Evolutionary conservation across 257 asterid genomes (phyloP).

Genomic region (Gardenia jasminoides): DNA sequence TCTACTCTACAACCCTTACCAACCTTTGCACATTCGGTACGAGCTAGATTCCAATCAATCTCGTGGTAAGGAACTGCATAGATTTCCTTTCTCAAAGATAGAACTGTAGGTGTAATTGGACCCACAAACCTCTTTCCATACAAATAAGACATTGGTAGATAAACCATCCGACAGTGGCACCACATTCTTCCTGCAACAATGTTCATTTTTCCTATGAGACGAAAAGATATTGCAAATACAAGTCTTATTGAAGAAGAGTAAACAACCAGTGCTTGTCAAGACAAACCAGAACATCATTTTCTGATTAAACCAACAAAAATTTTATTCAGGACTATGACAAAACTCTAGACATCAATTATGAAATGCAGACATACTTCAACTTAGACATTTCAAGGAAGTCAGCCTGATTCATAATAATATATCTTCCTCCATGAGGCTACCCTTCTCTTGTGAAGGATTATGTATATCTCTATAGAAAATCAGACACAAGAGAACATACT

Average conservation of each 20-base stretch:
- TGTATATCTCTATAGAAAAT: neutral
- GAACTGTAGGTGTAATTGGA: slow-evolving; percentile 84
- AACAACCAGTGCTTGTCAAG: neutral
- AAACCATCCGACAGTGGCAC: slow-evolving; percentile 99
- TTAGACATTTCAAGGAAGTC: neutral
- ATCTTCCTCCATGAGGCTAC: neutral
- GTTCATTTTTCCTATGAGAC: slow-evolving; percentile 7
- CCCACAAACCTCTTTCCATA: slow-evolving; percentile 93
- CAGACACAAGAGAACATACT: neutral
- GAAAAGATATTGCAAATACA: neutral
- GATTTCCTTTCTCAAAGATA: slow-evolving; percentile 88
- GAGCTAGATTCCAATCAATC: slow-evolving; percentile 80
- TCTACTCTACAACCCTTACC: slow-evolving; percentile 25
- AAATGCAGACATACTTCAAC: neutral
- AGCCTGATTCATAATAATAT: neutral
- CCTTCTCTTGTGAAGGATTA: neutral
- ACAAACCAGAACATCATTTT: neutral
- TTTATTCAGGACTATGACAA: neutral
- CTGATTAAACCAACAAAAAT: neutral
- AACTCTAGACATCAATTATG: neutral
- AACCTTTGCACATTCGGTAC: slow-evolving; percentile 95
- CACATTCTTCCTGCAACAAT: slow-evolving; percentile 91
- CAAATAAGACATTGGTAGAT: slow-evolving; percentile 94
- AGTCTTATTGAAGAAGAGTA: neutral
- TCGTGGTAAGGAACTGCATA: slow-evolving; percentile 81